Evolutionary conservation across 2,329 filamentous ascomycete species (phyloP).

Genomic region (Alternaria panax): DNA sequence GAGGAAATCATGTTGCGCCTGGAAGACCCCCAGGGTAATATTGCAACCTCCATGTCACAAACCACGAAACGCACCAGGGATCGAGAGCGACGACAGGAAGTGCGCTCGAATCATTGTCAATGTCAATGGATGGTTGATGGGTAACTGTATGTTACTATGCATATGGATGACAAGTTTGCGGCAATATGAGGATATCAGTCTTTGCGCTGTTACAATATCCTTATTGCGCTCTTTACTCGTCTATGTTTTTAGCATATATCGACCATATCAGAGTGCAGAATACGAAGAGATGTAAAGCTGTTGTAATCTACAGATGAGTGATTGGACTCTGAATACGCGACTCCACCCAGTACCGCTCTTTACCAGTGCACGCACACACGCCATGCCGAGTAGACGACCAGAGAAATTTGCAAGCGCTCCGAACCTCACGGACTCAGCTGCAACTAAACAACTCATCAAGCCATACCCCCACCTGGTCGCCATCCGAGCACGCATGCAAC

Average conservation of each 20-base stretch:
- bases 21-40: slow-evolving; percentile 10
- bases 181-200: not conserved
- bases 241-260: not conserved
- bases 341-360: not conserved
- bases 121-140: slow-evolving; percentile 28
- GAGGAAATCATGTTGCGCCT: slow-evolving; percentile 11
- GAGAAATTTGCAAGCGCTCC: not conserved
- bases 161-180: not conserved
- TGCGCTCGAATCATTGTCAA: slow-evolving; percentile 17
- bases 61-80: not conserved
- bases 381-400: not conserved
- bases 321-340: not conserved
- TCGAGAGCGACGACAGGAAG: slow-evolving; percentile 2
- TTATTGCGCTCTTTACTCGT: not conserved
- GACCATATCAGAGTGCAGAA: not conserved
- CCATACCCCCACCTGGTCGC: not conserved
- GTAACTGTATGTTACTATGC: not conserved
- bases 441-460: not conserved
- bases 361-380: not conserved
- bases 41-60: slow-evolving; percentile 1
- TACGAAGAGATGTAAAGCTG: not conserved
- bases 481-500: not conserved
- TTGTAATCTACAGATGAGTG: not conserved
- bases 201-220: not conserved
- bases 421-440: not conserved